Base-by-base conservation (phyloP, 139 green algal genomes). In the Mesotaenium endlicherianum region DNA sequence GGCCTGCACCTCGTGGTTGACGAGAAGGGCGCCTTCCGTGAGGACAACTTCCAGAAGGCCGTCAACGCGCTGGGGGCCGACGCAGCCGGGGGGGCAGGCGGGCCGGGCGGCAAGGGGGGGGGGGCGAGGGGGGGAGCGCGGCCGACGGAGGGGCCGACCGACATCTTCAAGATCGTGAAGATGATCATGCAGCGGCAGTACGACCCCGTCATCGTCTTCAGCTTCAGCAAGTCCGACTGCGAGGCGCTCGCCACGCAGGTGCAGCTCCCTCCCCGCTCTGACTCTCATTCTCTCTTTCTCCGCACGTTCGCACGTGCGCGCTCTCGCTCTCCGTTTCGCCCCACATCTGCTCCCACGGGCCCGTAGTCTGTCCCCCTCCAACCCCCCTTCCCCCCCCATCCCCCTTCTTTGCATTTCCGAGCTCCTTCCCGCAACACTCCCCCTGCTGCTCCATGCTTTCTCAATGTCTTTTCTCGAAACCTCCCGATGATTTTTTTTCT, bases 141-240 rank as follows among this genome's bases (percentile, higher is more conserved):
- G n/a, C n/a, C n/a, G n/a, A n/a, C n/a, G n/a, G n/a, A n/a, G n/a
- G n/a, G n/a, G n/a, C n/a, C n/a, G n/a, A 88, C 49, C 36, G 94
- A 98, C 88, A 94, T 98, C 78, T 94, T 91, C 90, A 97, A 96
- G 87, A 90, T 98, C 41, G 92, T 98, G 55, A 87, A 88, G 38
- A 98, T 97, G 94, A 89, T 97, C 42, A 93, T 97, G 82, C 85
- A 93, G 59, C 78, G 92, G 2, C 91, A 94, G 86, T 97, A 93
- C 60, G 94, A 98, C 86, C 95, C 95, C n/a, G 57, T 79, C n/a
- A 95, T 96, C 81, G 88, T 96, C 3, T 96, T 96, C 89, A 90
- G 77, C 64, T 96, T 96, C 88, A 92, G 79, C 81, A 94, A 94
- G 72, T 82, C 83, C n/a, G 89, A 94, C 71, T 93, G 88, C 81